Evolutionary conservation across 169 alveolate genomes (phyloP), one percentile per base, ranked within the genome.

Genomic region (Plasmodium gonderi): DNA sequence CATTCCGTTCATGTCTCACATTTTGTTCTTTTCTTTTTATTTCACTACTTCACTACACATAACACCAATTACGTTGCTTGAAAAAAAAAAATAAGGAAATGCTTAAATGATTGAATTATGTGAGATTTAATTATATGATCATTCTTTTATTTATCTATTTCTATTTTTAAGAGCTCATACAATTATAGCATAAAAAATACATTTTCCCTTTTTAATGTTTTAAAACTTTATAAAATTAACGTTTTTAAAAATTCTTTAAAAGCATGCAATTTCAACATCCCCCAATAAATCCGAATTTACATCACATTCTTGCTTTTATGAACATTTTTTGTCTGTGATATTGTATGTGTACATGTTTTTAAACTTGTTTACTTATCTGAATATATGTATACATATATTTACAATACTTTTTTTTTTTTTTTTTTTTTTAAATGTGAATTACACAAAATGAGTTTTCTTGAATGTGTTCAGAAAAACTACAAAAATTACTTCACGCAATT

Each of bases 241-340:
- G 36, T 54, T 54, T 54, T 33, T 5, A 1, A 3, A 20, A 20
- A 33, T 6, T 11, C 72, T 23, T 60, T 60, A 29, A 29, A 36
- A 51, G 20, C 11, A 29, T 29, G 14, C 68, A 20, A 51, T 51
- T 51, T 33, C 29, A 60, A 54, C 68, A 31, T 79, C 90, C 90
- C 90, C 90, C 42, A 67, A 80, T 47, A 47, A 60, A 47, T 80
- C 47, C 33, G 14, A 80, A 64, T 33, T 29, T 60, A 67, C 31
- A 12, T 64, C 17, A 64, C 31, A 80, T 65, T 17, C 36, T 40
- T 45, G 31, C 33, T 36, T 80, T 44, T 69, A 60, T 60, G 47
- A 12, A 44, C 44, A 68, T 33, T 79, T 23, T 79, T 33, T 60
- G 51, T 80, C 64, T 80, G 36, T 80, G 38, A 11, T 60, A 20